These are phyloP conservation scores for Penicillium herquei DNA, from an alignment of 495 filamentous ascomycete genomes.

Conservation along the genomic window DNA sequence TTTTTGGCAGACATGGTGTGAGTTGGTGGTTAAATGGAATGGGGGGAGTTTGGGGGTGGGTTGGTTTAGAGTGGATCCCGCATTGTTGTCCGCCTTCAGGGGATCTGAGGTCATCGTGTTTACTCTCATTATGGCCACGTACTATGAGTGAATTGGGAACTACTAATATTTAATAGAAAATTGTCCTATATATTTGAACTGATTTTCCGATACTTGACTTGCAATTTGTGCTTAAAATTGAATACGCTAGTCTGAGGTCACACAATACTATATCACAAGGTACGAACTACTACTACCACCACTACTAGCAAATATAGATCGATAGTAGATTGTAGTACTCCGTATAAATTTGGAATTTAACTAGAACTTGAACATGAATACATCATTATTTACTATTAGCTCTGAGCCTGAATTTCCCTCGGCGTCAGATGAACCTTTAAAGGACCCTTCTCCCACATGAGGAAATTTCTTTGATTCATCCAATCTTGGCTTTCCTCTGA, in stretches of 20 bases:
- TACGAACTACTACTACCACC: no score
- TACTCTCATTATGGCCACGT: background rate
- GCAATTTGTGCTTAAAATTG: no score
- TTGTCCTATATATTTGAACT: no score
- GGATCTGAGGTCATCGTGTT: constrained; percentile 23
- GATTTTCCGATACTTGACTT: no score
- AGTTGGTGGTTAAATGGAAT: constrained; percentile 10
- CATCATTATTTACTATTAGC: no score
- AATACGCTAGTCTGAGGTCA: no score
- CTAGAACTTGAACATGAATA: background rate
- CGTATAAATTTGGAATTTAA: background rate
- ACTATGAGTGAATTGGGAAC: no score
- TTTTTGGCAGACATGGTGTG: constrained; percentile 68
- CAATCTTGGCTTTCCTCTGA: constrained; percentile 33
- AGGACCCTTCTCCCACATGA: constrained; percentile 34
- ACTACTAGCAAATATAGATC: no score
- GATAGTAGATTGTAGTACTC: no score
- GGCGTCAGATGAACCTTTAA: constrained; percentile 27
- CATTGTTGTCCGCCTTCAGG: constrained; percentile 16
- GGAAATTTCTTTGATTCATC: constrained; percentile 30
- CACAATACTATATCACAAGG: no score
- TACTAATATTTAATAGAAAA: no score
- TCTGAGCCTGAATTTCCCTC: background rate
- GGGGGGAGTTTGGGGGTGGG: constrained; percentile 10
- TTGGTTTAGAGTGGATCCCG: constrained; percentile 10